Evolutionary conservation across 768 basidiomycete genomes (phyloP), one percentile per base, ranked within the genome.

Genomic region (Lactarius evosmus): DNA sequence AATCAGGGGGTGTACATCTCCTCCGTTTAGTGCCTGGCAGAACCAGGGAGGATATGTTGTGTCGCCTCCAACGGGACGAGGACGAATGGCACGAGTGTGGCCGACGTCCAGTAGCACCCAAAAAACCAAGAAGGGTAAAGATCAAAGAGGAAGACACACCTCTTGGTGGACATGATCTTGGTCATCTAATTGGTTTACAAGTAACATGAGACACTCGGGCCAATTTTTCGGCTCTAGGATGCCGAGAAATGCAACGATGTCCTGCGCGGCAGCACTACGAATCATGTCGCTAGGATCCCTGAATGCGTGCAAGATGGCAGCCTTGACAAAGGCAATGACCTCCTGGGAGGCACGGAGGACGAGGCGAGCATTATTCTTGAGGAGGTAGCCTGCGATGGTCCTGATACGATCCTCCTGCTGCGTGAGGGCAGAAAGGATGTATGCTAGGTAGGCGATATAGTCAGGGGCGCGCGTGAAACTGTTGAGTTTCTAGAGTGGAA

Each of bases 401-500:
- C 96, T 86, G 74, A 96, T 93, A 56, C 91, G 89, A 73, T 93
- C 94, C 72, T 95, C 89, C 77, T 98, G 94, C 65, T 84, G 80
- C 2, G 87, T 81, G 79, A 91, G 78, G 51, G 82, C 80, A 62
- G 89, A 86, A 67, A 98, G 85, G 78, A 98, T 95, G 74, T 95
- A 92, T 25, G 91, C 91, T 67, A 99, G 87, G 83, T 99, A 98
- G 62, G 89, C 95, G 65, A 94, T 88, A 75, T 97, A 98, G 75
- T 97, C 94, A 52, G 95, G 91, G 67, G 88, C 87, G 71, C 87
- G 86, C 72, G 91, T 88, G 75, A 92, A 94, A 66, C 79, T 82
- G 75, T 91, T 93, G 67, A 95, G 82, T 89, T 92, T 93, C 91
- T 94, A 41, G 66, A 38, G 51, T 58, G 61, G 60, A 46, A 67